Evolutionary conservation across 257 asterid species (phyloP), one percentile per base, ranked within the genome.

Genomic region (Rhazya stricta): DNA sequence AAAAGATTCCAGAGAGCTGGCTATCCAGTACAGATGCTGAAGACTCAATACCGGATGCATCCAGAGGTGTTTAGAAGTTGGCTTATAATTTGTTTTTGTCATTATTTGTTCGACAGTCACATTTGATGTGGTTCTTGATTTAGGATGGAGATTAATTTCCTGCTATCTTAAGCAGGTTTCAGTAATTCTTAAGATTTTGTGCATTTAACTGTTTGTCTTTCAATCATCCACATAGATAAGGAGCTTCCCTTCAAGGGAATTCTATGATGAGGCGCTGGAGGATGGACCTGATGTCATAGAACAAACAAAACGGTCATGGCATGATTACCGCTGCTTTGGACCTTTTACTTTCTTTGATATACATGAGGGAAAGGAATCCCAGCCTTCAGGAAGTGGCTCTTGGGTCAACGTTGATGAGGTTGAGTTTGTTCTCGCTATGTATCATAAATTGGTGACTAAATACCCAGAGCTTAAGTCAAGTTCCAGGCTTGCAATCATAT

Each of bases 21-120:
- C 70, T 92, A 95, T 86, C 98, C 99, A 23, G 97, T 95, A 74
- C 93, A 87, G 86, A 92, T 95, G 96, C 93, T 95, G 84, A 95
- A 88, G 89, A 95, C 98, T 74, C 99, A 95, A 83, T 95, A 95
- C 79, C 97, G 99, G 73, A 95, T 95, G 99, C 91, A 95, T 79
- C 99, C 99, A 30, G 96, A 95, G 97, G 99, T 94, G 69, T 37
- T 74, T 63, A 45, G 27, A 46, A 51, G 41, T 69, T 60, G 58
- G 72, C 70, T 72, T 63, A 11, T 4, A 34, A 32, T 29, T 50
- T 73, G 34, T 15, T 72, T 74, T 56, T 29, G 29, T 30, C 37
- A 19, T 23, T 39, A 37, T 66, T 39, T 66, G 23, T 11, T 69
- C 42, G 37, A 34, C 1, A 4, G 8, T 68, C 60, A 56, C 12